These are phyloP conservation scores for Aspergillus novofumigatus DNA, from an alignment of 2,329 filamentous ascomycete genomes.

Conservation along the genomic window DNA sequence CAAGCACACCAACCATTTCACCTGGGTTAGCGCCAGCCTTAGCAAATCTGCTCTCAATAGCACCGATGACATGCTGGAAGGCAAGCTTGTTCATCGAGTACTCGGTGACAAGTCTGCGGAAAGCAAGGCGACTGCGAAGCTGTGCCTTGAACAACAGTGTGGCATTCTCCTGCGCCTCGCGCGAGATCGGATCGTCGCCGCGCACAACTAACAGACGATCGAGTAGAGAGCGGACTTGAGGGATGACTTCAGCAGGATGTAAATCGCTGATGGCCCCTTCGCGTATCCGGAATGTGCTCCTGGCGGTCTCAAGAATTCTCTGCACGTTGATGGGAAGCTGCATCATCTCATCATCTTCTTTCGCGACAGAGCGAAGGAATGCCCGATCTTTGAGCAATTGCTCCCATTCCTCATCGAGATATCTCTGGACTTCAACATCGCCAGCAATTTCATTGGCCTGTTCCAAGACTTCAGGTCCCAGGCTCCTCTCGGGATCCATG, in stretches of 20 bases:
- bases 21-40: slow-evolving; percentile 83
- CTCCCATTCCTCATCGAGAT: slow-evolving; percentile 86
- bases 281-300: slow-evolving; percentile 85
- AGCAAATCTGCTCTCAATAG: slow-evolving; percentile 83
- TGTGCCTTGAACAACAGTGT: slow-evolving; percentile 91
- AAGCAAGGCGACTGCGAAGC: slow-evolving; percentile 81
- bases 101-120: slow-evolving; percentile 84
- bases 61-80: slow-evolving; percentile 86
- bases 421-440: slow-evolving; percentile 78
- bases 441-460: slow-evolving; percentile 82
- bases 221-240: slow-evolving; percentile 69
- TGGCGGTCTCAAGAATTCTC: slow-evolving; percentile 86
- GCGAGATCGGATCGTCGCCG: slow-evolving; percentile 74
- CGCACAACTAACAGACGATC: slow-evolving; percentile 79
- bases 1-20: slow-evolving; percentile 97
- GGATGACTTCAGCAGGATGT: slow-evolving; percentile 81
- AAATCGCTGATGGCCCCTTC: slow-evolving; percentile 82
- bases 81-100: slow-evolving; percentile 86
- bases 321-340: slow-evolving; percentile 89
- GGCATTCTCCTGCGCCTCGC: slow-evolving; percentile 81
- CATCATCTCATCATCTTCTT: slow-evolving; percentile 78
- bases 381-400: slow-evolving; percentile 69
- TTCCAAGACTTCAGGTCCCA: slow-evolving; percentile 70
- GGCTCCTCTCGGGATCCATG: slow-evolving; percentile 63
- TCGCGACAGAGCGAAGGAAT: slow-evolving; percentile 66